Evolutionary conservation across 257 asterid species (phyloP), one percentile per base, ranked within the genome.

Genomic region (Gardenia jasminoides): DNA sequence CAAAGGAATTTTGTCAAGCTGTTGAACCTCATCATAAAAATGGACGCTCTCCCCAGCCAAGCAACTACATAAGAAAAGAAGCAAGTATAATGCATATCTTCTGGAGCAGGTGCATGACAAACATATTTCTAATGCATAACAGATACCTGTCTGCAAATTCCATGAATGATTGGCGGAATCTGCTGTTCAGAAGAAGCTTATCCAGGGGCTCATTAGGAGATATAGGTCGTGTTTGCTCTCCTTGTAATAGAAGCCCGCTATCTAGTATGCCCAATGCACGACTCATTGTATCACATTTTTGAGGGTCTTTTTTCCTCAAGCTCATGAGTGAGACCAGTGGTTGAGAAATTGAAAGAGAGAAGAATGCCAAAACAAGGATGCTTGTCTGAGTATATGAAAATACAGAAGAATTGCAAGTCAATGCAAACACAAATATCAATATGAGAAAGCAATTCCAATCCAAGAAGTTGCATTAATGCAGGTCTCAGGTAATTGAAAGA

Each of bases 11-110:
- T 85, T 89, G 74, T 90, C 96, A 59, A 91, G 92, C 82, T 87
- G 96, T 73, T 90, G 97, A 44, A 91, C 94, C 88, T 93, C 98
- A 67, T 90, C 94, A 20, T 91, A 89, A 79, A 93, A 91, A 82
- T 88, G 96, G 82, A 93, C 86, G 75, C 94, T 91, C 86, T 93
- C 98, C 81, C 98, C 98, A 20, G 98, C 98, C 86, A 93, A 88
- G 82, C 96, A 93, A 84, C 97, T 91, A 77, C 79, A 76, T 69
- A 80, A 70, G 41, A 74, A 28, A 72, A 24, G 36, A 75, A 44
- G 8, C 28, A 74, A 28, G 10, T 47, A 73, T 4, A 67, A 52
- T 48, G 47, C 50, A 13, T 43, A 59, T 39, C 28, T 56, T 56
- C 3, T 17, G 59, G 10, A 66, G 75, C 39, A 46, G 39, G 31